Conservation (phyloP, 2,329 filamentous ascomycete genomes). For the Westerdykella ornata region DNA sequence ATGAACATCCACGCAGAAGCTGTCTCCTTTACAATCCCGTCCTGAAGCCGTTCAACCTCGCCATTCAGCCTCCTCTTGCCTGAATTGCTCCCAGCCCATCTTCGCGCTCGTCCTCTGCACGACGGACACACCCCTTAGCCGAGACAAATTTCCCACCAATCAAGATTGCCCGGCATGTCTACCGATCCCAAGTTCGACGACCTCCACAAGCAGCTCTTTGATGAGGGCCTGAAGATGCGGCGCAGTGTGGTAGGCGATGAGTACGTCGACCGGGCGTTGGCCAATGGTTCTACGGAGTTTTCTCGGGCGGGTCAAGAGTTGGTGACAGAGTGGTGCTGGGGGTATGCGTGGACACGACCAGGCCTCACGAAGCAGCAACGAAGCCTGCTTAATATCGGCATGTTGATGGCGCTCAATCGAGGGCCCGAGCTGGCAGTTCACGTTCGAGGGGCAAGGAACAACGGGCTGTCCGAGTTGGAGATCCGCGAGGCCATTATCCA, state of each 20-base stretch:
- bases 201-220: slow-evolving; percentile 52
- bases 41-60: slow-evolving; percentile 5
- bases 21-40: not conserved
- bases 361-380: slow-evolving; percentile 57
- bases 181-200: slow-evolving; percentile 38
- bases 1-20: slow-evolving; percentile 1
- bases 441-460: slow-evolving; percentile 57
- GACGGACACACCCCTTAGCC: slow-evolving; percentile 1
- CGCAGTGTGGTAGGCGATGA: slow-evolving; percentile 54
- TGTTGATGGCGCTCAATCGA: slow-evolving; percentile 57
- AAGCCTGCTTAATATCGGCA: slow-evolving; percentile 57
- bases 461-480: slow-evolving; percentile 56
- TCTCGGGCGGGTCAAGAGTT: slow-evolving; percentile 55
- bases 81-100: slow-evolving; percentile 1
- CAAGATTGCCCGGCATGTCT: slow-evolving; percentile 29
- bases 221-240: slow-evolving; percentile 55
- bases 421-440: slow-evolving; percentile 55
- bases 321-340: slow-evolving; percentile 60
- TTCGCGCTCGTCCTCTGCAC: not conserved
- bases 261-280: slow-evolving; percentile 54
- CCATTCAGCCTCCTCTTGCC: slow-evolving; percentile 1
- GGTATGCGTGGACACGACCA: slow-evolving; percentile 56
- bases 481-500: slow-evolving; percentile 54
- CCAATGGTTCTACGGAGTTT: slow-evolving; percentile 54
- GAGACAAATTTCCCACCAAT: slow-evolving; percentile 8